phyloP scores from a whole-genome alignment of 495 filamentous ascomycete species.

The Xylaria sp. region DNA sequence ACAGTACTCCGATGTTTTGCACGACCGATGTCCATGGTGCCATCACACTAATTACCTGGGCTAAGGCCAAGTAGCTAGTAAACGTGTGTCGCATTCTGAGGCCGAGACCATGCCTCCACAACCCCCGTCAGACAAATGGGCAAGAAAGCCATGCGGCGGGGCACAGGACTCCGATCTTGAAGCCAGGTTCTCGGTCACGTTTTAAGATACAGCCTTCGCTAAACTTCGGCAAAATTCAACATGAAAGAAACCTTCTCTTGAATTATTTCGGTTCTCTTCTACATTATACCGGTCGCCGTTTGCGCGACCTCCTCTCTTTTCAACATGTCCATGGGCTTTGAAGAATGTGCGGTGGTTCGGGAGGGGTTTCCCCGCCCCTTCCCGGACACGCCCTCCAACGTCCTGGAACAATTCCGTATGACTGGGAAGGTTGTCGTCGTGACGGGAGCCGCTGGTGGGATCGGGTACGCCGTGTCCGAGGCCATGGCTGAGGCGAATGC shows the following conservation, averaged over 20 bases:
- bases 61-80: not conserved
- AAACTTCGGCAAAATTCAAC: not conserved
- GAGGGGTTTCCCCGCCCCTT: slow-evolving; percentile 52
- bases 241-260: not conserved
- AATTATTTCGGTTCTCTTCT: not conserved
- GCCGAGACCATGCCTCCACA: not conserved
- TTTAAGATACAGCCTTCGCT: not conserved
- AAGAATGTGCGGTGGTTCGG: slow-evolving; percentile 45
- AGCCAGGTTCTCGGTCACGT: not conserved
- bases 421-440: slow-evolving; percentile 49
- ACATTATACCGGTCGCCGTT: not conserved
- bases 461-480: slow-evolving; percentile 42
- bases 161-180: not conserved
- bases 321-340: slow-evolving; percentile 58
- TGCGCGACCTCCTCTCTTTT: not conserved
- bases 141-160: not conserved
- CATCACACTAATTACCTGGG: not conserved
- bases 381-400: slow-evolving; percentile 33
- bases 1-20: not conserved
- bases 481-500: slow-evolving; percentile 47
- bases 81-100: not conserved
- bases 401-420: slow-evolving; percentile 44
- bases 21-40: not conserved
- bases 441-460: slow-evolving; percentile 52
- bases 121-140: not conserved